These are phyloP conservation scores for Blastobotrys proliferans DNA, from an alignment of 1,139 yeast genomes.

Conservation along the genomic window DNA sequence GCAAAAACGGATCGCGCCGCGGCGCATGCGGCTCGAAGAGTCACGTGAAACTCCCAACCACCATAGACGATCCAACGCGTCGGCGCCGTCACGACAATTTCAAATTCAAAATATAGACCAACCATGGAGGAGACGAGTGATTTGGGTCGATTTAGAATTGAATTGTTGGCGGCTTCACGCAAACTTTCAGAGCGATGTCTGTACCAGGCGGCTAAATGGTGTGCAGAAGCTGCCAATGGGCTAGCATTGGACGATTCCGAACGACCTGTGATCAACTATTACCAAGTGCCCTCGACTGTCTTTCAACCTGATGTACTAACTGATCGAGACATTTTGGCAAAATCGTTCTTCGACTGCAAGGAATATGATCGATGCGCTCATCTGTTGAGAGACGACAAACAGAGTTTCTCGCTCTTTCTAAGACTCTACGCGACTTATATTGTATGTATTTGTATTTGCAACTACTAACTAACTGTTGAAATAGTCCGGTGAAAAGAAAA, in stretches of 20 bases:
- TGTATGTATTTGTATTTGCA: not conserved
- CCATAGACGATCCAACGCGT: too few species aligned
- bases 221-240: slow-evolving; percentile 69
- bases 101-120: too few species aligned
- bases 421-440: slow-evolving; percentile 65
- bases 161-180: slow-evolving; percentile 39
- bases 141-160: slow-evolving; percentile 28
- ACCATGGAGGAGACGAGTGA: slow-evolving; percentile 6
- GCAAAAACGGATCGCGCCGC: too few species aligned
- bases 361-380: slow-evolving; percentile 80
- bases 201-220: slow-evolving; percentile 75
- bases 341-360: slow-evolving; percentile 71
- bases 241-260: slow-evolving; percentile 28
- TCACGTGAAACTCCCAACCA: too few species aligned
- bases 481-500: slow-evolving; percentile 64
- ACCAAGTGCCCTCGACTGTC: slow-evolving; percentile 16
- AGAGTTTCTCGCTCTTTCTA: slow-evolving; percentile 62
- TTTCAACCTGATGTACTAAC: slow-evolving; percentile 11
- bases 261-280: slow-evolving; percentile 20
- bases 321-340: slow-evolving; percentile 49
- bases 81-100: too few species aligned
- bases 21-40: too few species aligned
- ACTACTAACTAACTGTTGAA: slow-evolving; percentile 1
- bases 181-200: slow-evolving; percentile 48
- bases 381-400: slow-evolving; percentile 50